Conservation (phyloP, 169 alveolate genomes). For the Cystoisospora suis region DNA sequence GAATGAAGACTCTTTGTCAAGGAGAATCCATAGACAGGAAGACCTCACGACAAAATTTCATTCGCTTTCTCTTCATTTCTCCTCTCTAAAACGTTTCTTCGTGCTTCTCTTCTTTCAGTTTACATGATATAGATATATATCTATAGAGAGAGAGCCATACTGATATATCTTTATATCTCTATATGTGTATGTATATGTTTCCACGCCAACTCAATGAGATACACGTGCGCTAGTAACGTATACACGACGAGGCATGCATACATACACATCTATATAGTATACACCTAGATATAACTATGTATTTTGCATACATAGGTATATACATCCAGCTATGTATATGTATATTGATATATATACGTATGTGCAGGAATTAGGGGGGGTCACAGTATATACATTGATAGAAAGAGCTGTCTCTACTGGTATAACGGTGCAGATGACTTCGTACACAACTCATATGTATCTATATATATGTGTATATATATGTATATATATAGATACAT, state of each 20-base stretch:
- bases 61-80: too few species aligned
- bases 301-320: background rate
- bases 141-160: background rate
- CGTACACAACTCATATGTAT: background rate
- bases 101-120: too few species aligned
- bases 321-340: background rate
- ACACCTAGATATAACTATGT: background rate
- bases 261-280: background rate
- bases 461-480: background rate
- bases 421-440: too few species aligned
- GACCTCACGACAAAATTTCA: too few species aligned
- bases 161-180: background rate
- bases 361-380: background rate
- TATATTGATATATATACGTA: background rate
- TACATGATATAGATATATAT: too few species aligned
- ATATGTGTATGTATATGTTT: background rate
- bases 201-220: too few species aligned
- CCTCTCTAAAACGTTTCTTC: too few species aligned
- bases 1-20: too few species aligned
- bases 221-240: too few species aligned
- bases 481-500: background rate
- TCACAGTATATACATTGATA: background rate
- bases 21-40: too few species aligned
- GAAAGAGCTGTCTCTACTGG: too few species aligned
- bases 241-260: background rate